Percentiles rank a stretch among this genome's conserved stretches.
Evolutionary conservation across 2,329 filamentous ascomycete genomes (phyloP).

Genomic region (Chaetothyriales sp.): DNA sequence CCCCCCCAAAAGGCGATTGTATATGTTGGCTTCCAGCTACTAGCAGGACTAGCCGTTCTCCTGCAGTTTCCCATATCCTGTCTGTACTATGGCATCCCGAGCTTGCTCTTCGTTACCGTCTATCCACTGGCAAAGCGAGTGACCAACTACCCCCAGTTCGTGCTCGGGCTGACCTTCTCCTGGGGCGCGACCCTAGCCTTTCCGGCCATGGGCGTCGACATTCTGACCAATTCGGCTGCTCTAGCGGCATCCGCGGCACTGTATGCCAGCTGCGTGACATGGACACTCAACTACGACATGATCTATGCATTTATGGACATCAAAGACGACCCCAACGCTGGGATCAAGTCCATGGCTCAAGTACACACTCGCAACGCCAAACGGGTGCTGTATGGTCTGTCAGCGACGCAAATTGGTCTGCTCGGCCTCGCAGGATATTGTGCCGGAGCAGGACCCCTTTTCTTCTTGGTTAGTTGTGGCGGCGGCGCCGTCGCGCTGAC

Average conservation of each 20-base stretch:
- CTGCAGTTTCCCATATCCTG: conserved; percentile 30
- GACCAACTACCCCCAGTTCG: conserved; percentile 40
- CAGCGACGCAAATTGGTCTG: conserved; percentile 29
- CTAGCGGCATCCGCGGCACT: conserved; percentile 28
- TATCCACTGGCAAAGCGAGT: conserved; percentile 42
- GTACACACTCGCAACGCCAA: conserved; percentile 36
- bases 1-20: conserved; percentile 30
- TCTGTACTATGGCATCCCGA: conserved; percentile 32
- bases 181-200: conserved; percentile 38
- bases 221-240: conserved; percentile 27
- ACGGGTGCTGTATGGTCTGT: conserved; percentile 28
- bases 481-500: conserved; percentile 41
- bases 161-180: conserved; percentile 39
- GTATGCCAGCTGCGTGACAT: conserved; percentile 35
- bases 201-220: conserved; percentile 32
- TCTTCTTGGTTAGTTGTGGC: conserved; percentile 45
- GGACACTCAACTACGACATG: conserved; percentile 39
- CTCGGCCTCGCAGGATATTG: conserved; percentile 32
- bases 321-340: conserved; percentile 36
- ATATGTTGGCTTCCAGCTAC: conserved; percentile 32
- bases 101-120: conserved; percentile 30
- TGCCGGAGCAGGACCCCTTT: conserved; percentile 43
- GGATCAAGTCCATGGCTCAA: conserved; percentile 39
- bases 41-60: conserved; percentile 30
- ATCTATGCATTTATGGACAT: conserved; percentile 41